Percentiles rank a stretch among this genome's conserved stretches.
Conservation (phyloP, 2,329 filamentous ascomycete species). For the Penicillium brasilianum region DNA sequence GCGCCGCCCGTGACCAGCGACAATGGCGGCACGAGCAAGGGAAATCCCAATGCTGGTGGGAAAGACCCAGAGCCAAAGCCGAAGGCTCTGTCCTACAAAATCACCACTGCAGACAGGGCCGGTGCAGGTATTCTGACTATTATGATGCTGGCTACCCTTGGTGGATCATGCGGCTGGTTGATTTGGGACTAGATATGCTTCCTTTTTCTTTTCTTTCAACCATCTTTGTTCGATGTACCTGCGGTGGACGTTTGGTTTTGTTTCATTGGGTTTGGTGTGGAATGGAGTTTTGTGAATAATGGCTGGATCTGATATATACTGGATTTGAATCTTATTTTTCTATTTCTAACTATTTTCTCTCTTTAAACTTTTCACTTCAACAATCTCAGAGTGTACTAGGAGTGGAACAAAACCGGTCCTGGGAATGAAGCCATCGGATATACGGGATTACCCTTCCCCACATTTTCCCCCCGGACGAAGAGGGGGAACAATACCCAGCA, state of each 20-base stretch:
- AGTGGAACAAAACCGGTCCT: background rate
- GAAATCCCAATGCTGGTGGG: constrained; percentile 38
- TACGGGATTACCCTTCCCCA: constrained; percentile 2
- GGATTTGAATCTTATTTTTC: constrained; percentile 2
- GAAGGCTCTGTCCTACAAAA: constrained; percentile 22
- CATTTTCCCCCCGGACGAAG: background rate
- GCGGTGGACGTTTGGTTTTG: background rate
- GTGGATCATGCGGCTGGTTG: constrained; percentile 46
- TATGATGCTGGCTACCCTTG: constrained; percentile 40
- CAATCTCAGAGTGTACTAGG: too few species aligned
- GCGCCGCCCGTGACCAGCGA: constrained; percentile 38
- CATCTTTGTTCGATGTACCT: background rate
- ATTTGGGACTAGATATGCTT: constrained; percentile 34
- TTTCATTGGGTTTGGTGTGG: background rate
- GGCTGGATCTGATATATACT: constrained; percentile 9
- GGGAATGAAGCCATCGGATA: background rate
- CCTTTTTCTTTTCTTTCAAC: background rate
- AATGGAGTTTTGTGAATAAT: constrained; percentile 22
- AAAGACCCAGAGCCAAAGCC: constrained; percentile 22
- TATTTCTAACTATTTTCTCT: background rate
- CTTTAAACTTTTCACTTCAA: too few species aligned
- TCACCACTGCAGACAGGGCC: constrained; percentile 45
- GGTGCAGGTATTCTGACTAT: constrained; percentile 52
- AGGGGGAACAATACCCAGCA: background rate
- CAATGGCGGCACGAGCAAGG: constrained; percentile 41